A percentile compares a stretch with the other conserved stretches of the same genome.
These are phyloP conservation scores for Akanthomyces muscarius DNA, from an alignment of 2,329 filamentous ascomycete species.

Conservation along the genomic window DNA sequence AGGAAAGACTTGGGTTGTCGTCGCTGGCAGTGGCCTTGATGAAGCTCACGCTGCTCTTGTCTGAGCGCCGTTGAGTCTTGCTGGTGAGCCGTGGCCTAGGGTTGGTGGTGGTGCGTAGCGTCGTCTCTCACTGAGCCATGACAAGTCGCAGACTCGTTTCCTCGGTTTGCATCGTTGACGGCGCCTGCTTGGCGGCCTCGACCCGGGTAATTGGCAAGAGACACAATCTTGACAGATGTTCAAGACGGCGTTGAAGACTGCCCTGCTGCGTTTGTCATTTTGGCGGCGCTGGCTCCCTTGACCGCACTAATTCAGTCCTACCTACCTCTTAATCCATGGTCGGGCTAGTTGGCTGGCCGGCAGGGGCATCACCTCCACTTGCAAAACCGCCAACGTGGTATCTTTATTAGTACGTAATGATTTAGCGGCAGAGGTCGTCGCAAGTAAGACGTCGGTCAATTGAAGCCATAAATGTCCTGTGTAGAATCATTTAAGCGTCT, in stretches of 20 bases:
- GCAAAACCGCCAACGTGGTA: neutral
- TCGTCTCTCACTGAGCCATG: slow-evolving; percentile 1
- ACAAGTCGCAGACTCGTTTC: neutral
- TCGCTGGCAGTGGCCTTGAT: neutral
- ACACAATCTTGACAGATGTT: neutral
- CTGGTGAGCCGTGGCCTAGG: neutral
- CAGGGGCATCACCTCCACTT: slow-evolving; percentile 5
- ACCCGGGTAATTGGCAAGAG: neutral
- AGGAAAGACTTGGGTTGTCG: neutral
- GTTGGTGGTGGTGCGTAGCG: neutral
- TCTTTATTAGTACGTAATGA: neutral
- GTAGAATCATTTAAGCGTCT: neutral
- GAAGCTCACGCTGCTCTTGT: neutral
- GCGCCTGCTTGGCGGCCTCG: neutral
- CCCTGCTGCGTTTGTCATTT: neutral
- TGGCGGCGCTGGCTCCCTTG: neutral
- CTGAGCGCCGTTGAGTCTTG: neutral
- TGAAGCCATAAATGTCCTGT: neutral
- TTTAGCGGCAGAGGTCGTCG: too few species aligned
- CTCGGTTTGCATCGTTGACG: neutral
- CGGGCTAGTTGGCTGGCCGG: neutral
- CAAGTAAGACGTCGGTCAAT: too few species aligned
- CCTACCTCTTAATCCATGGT: neutral
- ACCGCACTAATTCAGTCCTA: neutral
- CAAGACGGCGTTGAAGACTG: neutral